Percentiles rank a stretch among this genome's conserved stretches.
phyloP scores from a whole-genome alignment of 441 rosid species.

The Pelargonium fulgidum region DNA sequence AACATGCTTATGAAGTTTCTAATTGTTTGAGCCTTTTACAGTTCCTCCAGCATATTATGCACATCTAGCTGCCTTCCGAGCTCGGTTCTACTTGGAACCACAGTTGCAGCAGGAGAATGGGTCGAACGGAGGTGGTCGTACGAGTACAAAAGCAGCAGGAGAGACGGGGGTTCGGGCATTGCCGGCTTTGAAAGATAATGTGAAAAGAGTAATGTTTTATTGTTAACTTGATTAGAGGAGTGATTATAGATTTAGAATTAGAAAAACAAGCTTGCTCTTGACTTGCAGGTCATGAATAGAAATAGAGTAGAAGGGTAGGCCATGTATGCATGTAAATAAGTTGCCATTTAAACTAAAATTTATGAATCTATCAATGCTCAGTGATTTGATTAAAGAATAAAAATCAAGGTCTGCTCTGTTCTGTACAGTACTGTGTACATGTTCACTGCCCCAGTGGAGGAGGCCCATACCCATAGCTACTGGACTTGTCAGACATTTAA shows the following conservation, averaged over 20 bases:
- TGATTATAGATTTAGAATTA: constrained; percentile 2
- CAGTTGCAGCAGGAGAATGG: constrained; percentile 81
- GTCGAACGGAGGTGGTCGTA: constrained; percentile 31
- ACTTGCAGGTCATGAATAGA: neutral
- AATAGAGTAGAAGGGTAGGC: neutral
- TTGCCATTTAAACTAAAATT: neutral
- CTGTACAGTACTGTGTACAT: too few species aligned
- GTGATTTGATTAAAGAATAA: too few species aligned
- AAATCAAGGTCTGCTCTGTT: too few species aligned
- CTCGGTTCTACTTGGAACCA: constrained; percentile 94
- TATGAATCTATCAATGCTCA: neutral
- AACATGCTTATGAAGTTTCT: neutral
- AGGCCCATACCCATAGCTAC: too few species aligned
- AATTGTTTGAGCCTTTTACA: constrained; percentile 26
- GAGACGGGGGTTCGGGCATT: constrained; percentile 67
- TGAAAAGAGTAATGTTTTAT: constrained; percentile 96
- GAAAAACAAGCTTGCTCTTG: neutral
- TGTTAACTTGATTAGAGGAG: constrained; percentile 37
- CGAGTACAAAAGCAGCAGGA: constrained; percentile 34
- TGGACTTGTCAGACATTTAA: too few species aligned
- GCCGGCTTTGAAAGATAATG: constrained; percentile 95
- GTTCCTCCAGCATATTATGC: constrained; percentile 99
- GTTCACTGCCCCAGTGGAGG: too few species aligned
- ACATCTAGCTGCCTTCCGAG: constrained; percentile 93
- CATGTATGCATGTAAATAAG: constrained; percentile 3